Conservation (phyloP, 371 early-diverging fungal species). For the Apophysomyces ossiformis region DNA sequence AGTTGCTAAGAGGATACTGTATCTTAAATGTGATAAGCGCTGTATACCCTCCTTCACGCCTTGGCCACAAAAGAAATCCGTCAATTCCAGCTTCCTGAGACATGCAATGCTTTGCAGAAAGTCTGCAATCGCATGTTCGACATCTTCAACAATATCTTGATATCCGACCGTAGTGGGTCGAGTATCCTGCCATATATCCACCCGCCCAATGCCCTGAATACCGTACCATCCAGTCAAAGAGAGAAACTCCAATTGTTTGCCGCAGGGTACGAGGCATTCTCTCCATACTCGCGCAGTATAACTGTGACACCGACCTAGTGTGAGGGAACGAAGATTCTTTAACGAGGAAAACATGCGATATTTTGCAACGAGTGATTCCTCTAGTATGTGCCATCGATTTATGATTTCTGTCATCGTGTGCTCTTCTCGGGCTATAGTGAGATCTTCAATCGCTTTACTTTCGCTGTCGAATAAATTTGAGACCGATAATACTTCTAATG, state of each 20-base stretch:
- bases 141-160: neutral
- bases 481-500: neutral
- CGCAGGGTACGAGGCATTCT: constrained; percentile 4
- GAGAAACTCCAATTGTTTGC: neutral
- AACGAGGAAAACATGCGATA: constrained; percentile 5
- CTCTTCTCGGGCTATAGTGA: neutral
- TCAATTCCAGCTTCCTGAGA: neutral
- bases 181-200: neutral
- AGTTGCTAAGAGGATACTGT: neutral
- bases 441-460: neutral
- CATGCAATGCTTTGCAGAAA: neutral
- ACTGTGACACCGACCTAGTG: neutral
- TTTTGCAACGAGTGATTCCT: constrained; percentile 1
- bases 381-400: neutral
- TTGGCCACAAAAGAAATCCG: neutral
- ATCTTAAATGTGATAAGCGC: neutral
- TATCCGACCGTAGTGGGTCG: neutral
- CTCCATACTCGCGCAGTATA: constrained; percentile 2
- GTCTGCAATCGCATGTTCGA: neutral
- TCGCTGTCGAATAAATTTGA: constrained; percentile 2
- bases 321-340: neutral
- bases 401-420: neutral
- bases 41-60: neutral
- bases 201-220: neutral
- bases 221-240: neutral